Evolutionary conservation across 1,284 basidiomycete genomes (phyloP).

Genomic region (Dichomitus squalens): DNA sequence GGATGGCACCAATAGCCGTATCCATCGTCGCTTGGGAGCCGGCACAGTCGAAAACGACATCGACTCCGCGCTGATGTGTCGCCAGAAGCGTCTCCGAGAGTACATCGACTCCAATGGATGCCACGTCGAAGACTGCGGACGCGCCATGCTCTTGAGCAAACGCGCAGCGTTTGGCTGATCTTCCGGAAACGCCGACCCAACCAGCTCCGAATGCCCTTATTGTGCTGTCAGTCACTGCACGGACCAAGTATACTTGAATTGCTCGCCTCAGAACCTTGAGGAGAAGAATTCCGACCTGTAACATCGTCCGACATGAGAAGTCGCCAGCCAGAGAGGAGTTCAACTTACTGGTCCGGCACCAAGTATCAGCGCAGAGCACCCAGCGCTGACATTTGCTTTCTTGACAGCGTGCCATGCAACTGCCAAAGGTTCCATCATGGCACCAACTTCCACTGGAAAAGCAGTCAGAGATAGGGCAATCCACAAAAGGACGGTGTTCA

Average conservation of each 20-base stretch:
- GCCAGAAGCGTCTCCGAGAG: slow-evolving; percentile 20
- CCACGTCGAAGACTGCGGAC: slow-evolving; percentile 30
- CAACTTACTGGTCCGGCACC: slow-evolving; percentile 35
- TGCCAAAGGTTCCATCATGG: slow-evolving; percentile 36
- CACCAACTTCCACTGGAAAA: slow-evolving; percentile 30
- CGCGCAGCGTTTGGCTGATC: slow-evolving; percentile 29
- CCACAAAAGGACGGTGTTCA: background rate
- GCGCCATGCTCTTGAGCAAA: slow-evolving; percentile 31
- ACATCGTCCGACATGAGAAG: background rate
- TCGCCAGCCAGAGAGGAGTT: background rate
- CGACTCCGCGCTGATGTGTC: slow-evolving; percentile 32
- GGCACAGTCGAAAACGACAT: slow-evolving; percentile 38
- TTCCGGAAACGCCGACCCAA: slow-evolving; percentile 35
- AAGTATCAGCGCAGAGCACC: slow-evolving; percentile 32
- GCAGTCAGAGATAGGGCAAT: background rate
- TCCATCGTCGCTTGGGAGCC: slow-evolving; percentile 32
- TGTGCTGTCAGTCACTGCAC: background rate
- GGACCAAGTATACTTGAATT: background rate
- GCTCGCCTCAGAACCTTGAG: slow-evolving; percentile 11
- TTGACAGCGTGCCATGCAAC: slow-evolving; percentile 38
- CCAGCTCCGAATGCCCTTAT: slow-evolving; percentile 19
- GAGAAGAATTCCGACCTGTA: slow-evolving; percentile 15
- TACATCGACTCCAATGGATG: slow-evolving; percentile 15
- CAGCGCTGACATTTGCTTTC: slow-evolving; percentile 28
- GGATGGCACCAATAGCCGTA: slow-evolving; percentile 28